These are phyloP conservation scores for Fagopyrum tataricum DNA, from an alignment of 148 eudicot genomes.

Conservation along the genomic window DNA sequence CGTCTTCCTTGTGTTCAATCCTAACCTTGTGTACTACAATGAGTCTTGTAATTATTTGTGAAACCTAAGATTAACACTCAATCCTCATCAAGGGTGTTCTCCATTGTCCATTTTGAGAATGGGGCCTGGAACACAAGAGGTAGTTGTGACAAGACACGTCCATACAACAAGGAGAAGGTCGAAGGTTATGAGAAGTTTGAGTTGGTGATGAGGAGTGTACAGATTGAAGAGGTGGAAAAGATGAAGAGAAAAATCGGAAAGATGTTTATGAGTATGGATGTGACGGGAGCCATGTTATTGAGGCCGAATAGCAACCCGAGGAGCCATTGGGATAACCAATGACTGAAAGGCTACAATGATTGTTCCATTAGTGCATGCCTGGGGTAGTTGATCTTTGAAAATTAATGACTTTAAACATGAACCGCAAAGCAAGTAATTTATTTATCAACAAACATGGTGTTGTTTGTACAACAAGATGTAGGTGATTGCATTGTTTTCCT, in stretches of 20 bases:
- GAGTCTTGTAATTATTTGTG: too few relatives aligned
- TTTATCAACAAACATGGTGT: too few relatives aligned
- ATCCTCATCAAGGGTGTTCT: constrained; percentile 35
- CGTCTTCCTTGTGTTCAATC: too few relatives aligned
- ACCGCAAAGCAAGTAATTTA: too few relatives aligned
- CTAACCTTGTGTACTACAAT: too few relatives aligned
- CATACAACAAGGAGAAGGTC: constrained; percentile 19
- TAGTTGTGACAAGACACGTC: constrained; percentile 47
- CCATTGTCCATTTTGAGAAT: constrained; percentile 75
- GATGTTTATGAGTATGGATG: constrained; percentile 43
- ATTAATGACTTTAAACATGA: too few relatives aligned
- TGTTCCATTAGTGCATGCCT: constrained; percentile 84
- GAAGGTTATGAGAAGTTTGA: constrained; percentile 17
- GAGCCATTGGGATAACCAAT: constrained; percentile 41
- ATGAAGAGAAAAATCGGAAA: constrained; percentile 19
- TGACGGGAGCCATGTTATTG: constrained; percentile 47
- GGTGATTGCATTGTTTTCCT: too few relatives aligned
- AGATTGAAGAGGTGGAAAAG: constrained; percentile 40
- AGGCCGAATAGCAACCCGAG: constrained; percentile 76
- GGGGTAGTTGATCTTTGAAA: constrained; percentile 73
- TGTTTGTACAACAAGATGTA: too few relatives aligned
- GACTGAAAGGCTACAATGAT: constrained; percentile 69
- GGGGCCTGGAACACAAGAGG: constrained; percentile 69
- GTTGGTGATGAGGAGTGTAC: constrained; percentile 29
- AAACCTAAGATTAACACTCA: too few relatives aligned